Percentiles rank a stretch among this genome's conserved stretches.
These are phyloP conservation scores for Agroathelia rolfsii DNA, from an alignment of 1,284 basidiomycete species.

Conservation along the genomic window DNA sequence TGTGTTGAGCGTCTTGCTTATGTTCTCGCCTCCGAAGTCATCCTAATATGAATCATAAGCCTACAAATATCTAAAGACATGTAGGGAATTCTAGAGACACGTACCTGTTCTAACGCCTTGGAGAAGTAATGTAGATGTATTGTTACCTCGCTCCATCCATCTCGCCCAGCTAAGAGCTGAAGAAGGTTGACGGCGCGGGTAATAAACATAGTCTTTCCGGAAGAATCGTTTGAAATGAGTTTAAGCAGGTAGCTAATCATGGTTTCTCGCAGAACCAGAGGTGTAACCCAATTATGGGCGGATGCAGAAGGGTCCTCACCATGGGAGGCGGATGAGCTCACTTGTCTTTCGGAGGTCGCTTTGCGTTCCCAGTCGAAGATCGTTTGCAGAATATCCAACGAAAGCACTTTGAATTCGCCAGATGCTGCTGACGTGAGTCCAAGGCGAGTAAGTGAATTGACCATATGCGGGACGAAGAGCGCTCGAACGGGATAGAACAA, in stretches of 20 bases:
- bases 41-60: conserved; percentile 47
- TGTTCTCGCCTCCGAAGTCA: conserved; percentile 54
- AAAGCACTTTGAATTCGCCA: conserved; percentile 74
- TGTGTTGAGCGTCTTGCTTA: conserved; percentile 71
- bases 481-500: conserved; percentile 92
- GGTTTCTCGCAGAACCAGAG: conserved; percentile 75
- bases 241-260: conserved; percentile 92
- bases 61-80: conserved; percentile 13
- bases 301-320: conserved; percentile 15
- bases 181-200: conserved; percentile 77
- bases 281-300: conserved; percentile 54
- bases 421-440: conserved; percentile 71
- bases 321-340: conserved; percentile 15
- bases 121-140: conserved; percentile 89
- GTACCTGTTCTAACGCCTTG: conserved; percentile 71
- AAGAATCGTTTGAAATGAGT: conserved; percentile 72
- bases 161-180: conserved; percentile 70
- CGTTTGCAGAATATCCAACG: conserved; percentile 78
- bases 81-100: conserved; percentile 14
- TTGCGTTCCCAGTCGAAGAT: conserved; percentile 85
- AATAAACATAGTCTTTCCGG: conserved; percentile 54
- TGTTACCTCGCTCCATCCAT: conserved; percentile 89
- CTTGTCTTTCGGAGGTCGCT: conserved; percentile 25
- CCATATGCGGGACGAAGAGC: conserved; percentile 93
- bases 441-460: conserved; percentile 82